Percentiles rank a stretch among this genome's conserved stretches.
phyloP scores from a whole-genome alignment of 1,284 basidiomycete species.

The Vanrija pseudolonga region DNA sequence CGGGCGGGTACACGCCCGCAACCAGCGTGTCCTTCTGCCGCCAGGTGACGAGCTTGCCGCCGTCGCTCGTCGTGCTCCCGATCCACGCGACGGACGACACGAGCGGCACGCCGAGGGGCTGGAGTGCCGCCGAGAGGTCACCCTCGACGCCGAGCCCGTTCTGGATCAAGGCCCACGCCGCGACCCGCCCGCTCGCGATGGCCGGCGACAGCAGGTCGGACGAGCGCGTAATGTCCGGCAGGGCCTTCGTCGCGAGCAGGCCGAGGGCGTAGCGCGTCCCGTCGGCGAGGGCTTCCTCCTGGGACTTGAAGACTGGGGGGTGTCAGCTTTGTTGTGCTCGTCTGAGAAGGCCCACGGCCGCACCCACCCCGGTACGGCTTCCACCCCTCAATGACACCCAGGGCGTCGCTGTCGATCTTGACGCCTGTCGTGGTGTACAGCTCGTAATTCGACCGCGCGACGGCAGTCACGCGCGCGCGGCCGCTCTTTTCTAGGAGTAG shows the following conservation, averaged over 20 bases:
- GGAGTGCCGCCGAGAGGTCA: slow-evolving; percentile 59
- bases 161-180: slow-evolving; percentile 61
- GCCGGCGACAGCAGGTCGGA: slow-evolving; percentile 60
- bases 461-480: slow-evolving; percentile 62
- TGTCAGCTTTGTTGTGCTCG: too few relatives aligned
- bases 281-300: slow-evolving; percentile 55
- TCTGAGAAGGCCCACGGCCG: neutral
- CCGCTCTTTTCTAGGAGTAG: slow-evolving; percentile 61
- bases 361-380: slow-evolving; percentile 62
- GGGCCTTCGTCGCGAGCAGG: slow-evolving; percentile 65
- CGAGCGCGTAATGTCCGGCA: slow-evolving; percentile 65
- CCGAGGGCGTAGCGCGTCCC: slow-evolving; percentile 64
- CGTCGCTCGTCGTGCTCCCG: slow-evolving; percentile 28
- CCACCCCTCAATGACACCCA: slow-evolving; percentile 59
- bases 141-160: slow-evolving; percentile 72
- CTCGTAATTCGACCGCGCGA: slow-evolving; percentile 68
- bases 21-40: slow-evolving; percentile 33
- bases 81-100: slow-evolving; percentile 41
- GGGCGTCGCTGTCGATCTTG: slow-evolving; percentile 58
- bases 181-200: slow-evolving; percentile 55
- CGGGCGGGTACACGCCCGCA: slow-evolving; percentile 37
- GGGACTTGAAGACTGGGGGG: slow-evolving; percentile 57
- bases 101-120: slow-evolving; percentile 27
- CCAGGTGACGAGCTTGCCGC: slow-evolving; percentile 34
- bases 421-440: slow-evolving; percentile 55